Conservation (phyloP, 257 asterid species). For the Plantago major region DNA sequence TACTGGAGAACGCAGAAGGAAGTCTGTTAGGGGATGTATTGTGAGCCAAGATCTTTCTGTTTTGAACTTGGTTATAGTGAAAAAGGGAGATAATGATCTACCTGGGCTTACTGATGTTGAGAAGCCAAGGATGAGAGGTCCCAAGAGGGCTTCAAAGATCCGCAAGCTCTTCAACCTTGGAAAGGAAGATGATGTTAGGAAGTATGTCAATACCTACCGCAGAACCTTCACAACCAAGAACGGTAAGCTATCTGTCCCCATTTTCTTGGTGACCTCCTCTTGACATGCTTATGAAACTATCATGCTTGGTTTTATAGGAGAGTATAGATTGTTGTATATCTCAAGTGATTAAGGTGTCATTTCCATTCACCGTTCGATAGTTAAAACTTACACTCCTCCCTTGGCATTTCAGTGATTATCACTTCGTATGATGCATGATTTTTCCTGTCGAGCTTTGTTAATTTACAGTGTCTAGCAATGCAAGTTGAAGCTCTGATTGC, state of each 20-base stretch:
- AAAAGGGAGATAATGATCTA: slow-evolving; percentile 4
- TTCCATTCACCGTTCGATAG: too few relatives aligned
- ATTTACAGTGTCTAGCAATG: too few relatives aligned
- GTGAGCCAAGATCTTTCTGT: slow-evolving; percentile 7
- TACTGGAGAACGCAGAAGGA: not conserved
- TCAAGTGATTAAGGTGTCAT: too few relatives aligned
- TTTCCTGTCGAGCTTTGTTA: too few relatives aligned
- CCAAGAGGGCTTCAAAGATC: slow-evolving; percentile 7
- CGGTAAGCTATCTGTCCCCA: not conserved
- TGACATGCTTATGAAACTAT: too few relatives aligned
- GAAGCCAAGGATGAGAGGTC: slow-evolving; percentile 10
- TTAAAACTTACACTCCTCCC: too few relatives aligned
- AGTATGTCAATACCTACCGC: slow-evolving; percentile 8
- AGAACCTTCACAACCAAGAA: not conserved
- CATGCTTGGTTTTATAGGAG: too few relatives aligned
- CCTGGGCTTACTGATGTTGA: slow-evolving; percentile 5
- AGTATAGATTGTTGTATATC: too few relatives aligned
- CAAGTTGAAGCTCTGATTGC: too few relatives aligned
- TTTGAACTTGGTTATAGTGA: slow-evolving; percentile 1
- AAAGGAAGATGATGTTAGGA: slow-evolving; percentile 3
- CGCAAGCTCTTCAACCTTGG: slow-evolving; percentile 7
- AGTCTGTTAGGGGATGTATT: slow-evolving; percentile 4
- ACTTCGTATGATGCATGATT: too few relatives aligned
- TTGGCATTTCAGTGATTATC: too few relatives aligned
- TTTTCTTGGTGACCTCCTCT: too few relatives aligned